Percentiles rank a stretch among this genome's conserved stretches.
Evolutionary conservation across 129 eudicot species (phyloP).

Genomic region (Flaveria ramosissima): DNA sequence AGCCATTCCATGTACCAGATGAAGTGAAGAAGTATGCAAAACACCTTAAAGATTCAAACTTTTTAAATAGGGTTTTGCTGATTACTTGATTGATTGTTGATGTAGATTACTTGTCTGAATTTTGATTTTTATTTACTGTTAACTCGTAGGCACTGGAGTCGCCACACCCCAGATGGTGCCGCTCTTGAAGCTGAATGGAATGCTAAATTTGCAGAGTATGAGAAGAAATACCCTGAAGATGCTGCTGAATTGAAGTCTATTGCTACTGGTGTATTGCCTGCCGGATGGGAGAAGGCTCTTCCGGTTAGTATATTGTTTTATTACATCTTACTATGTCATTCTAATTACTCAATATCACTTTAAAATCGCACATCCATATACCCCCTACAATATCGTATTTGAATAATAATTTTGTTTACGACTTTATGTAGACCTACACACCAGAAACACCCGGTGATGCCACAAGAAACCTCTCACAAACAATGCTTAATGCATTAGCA

Average conservation of each 20-base stretch:
- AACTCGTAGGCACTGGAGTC: slow-evolving; percentile 83
- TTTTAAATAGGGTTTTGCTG: neutral
- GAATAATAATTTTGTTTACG: neutral
- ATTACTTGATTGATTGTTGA: neutral
- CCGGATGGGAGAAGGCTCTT: slow-evolving; percentile 96
- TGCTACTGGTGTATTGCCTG: slow-evolving; percentile 56
- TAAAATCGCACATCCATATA: neutral
- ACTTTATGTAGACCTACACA: slow-evolving; percentile 67
- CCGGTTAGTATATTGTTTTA: slow-evolving; percentile 51
- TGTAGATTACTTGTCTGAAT: neutral
- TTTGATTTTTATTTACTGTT: neutral
- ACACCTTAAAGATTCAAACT: neutral
- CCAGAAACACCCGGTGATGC: slow-evolving; percentile 90
- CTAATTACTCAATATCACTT: neutral
- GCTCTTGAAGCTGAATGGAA: slow-evolving; percentile 94
- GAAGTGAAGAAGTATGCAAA: slow-evolving; percentile 74
- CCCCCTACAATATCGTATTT: neutral
- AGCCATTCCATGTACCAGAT: slow-evolving; percentile 98
- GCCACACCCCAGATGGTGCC: slow-evolving; percentile 82
- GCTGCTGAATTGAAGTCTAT: slow-evolving; percentile 76
- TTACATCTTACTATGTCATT: too few species aligned
- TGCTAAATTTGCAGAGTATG: slow-evolving; percentile 76
- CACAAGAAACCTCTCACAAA: slow-evolving; percentile 85
- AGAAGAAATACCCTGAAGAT: slow-evolving; percentile 82
- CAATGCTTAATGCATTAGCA: slow-evolving; percentile 75